Evolutionary conservation across 2,329 filamentous ascomycete species (phyloP).

Genomic region (Sporothrix schenckii): DNA sequence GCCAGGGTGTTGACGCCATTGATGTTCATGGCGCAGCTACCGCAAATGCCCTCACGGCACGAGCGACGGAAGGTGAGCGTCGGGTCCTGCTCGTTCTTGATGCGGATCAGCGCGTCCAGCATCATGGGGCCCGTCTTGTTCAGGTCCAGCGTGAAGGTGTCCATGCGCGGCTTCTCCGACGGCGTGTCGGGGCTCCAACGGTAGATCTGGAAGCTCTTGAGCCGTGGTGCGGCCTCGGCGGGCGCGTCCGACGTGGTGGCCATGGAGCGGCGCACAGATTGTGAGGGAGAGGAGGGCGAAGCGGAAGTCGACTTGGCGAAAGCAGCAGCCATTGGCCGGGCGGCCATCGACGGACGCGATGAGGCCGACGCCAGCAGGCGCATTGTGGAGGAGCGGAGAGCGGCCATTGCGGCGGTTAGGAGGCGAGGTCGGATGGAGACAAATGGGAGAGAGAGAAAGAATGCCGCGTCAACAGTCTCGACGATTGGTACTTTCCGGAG

Average conservation of each 20-base stretch:
- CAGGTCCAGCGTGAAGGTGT: conserved; percentile 90
- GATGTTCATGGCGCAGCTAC: conserved; percentile 99
- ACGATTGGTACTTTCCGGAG: neutral
- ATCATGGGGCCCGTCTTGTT: conserved; percentile 99
- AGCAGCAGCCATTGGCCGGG: conserved; percentile 23
- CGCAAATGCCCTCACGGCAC: conserved; percentile 97
- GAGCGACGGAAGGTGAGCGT: conserved; percentile 94
- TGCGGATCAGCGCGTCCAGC: conserved; percentile 91
- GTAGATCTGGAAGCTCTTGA: conserved; percentile 98
- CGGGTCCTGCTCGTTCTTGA: conserved; percentile 98
- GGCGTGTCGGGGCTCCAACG: conserved; percentile 96
- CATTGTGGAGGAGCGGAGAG: conserved; percentile 62
- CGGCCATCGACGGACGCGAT: conserved; percentile 30
- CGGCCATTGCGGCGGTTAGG: conserved; percentile 52
- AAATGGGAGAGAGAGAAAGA: neutral
- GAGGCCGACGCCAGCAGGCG: conserved; percentile 51
- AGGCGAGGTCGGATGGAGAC: conserved; percentile 16
- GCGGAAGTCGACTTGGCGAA: conserved; percentile 38
- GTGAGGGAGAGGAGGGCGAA: conserved; percentile 41
- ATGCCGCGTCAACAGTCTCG: neutral
- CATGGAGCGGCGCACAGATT: conserved; percentile 54
- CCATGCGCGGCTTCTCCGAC: conserved; percentile 90
- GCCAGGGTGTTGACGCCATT: conserved; percentile 97
- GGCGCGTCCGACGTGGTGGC: conserved; percentile 52
- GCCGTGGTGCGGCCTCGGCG: conserved; percentile 61